A percentile compares a stretch with the other conserved stretches of the same genome.
Conservation (phyloP, 495 filamentous ascomycete species). For the Podospora anserina region DNA sequence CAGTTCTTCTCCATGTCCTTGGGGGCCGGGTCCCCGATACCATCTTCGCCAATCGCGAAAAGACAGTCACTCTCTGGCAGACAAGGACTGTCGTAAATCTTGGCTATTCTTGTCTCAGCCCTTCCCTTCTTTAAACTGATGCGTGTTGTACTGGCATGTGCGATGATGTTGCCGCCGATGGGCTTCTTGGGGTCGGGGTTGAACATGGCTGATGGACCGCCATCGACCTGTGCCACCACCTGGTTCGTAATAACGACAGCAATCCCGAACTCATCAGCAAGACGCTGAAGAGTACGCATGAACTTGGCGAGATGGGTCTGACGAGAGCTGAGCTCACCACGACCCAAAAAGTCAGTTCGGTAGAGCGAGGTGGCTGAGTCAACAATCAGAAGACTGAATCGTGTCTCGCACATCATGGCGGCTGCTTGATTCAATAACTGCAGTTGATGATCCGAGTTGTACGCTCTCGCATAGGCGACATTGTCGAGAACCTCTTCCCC, state of each 20-base stretch:
- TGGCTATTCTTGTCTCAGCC: constrained; percentile 92
- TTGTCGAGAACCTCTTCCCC: constrained; percentile 98
- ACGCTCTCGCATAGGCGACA: constrained; percentile 93
- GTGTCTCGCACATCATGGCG: constrained; percentile 98
- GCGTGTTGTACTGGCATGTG: constrained; percentile 87
- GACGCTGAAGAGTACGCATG: constrained; percentile 86
- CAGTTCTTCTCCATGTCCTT: constrained; percentile 83
- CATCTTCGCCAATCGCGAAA: constrained; percentile 95
- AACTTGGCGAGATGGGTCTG: constrained; percentile 97
- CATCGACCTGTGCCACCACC: constrained; percentile 96
- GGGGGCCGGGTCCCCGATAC: constrained; percentile 90
- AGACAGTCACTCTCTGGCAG: constrained; percentile 93
- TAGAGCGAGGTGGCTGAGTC: constrained; percentile 94
- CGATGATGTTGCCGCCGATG: constrained; percentile 98
- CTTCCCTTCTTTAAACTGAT: constrained; percentile 92
- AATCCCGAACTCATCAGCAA: constrained; percentile 97
- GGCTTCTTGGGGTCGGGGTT: constrained; percentile 99
- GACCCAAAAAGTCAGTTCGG: constrained; percentile 90
- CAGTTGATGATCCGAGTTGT: constrained; percentile 97
- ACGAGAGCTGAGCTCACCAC: constrained; percentile 84
- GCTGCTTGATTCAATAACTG: constrained; percentile 92
- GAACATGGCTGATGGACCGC: constrained; percentile 93
- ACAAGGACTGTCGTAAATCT: constrained; percentile 98
- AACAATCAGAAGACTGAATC: constrained; percentile 91
- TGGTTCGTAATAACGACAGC: constrained; percentile 99